Percentiles rank a stretch among this genome's conserved stretches.
phyloP scores from a whole-genome alignment of 139 green algal species.

The Tetraselmis chui region DNA sequence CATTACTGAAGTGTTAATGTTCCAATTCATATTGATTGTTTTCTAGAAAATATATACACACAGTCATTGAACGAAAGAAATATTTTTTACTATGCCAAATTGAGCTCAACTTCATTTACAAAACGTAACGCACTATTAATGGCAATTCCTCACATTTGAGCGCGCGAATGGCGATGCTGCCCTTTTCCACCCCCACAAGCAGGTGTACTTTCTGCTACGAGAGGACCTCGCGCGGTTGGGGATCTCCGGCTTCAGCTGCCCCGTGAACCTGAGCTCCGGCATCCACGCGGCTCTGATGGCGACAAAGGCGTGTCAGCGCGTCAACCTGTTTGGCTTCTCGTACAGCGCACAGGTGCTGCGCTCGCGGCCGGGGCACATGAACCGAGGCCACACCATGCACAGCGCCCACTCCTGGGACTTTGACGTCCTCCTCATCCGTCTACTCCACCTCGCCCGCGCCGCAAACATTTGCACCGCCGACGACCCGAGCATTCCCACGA shows the following conservation, averaged over 20 bases:
- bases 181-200: too few relatives aligned
- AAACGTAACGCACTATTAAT: not conserved
- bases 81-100: not conserved
- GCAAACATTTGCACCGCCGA: slow-evolving; percentile 16
- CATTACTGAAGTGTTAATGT: too few relatives aligned
- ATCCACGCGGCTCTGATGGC: slow-evolving; percentile 12
- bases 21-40: not conserved
- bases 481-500: not conserved
- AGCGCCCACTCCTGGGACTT: slow-evolving; percentile 15
- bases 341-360: not conserved
- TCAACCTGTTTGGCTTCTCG: slow-evolving; percentile 18
- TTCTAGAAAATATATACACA: not conserved
- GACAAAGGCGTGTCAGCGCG: slow-evolving; percentile 1
- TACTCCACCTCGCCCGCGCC: slow-evolving; percentile 6
- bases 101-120: not conserved
- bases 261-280: slow-evolving; percentile 9
- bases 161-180: too few relatives aligned
- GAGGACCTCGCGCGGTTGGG: slow-evolving; percentile 2
- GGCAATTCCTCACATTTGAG: not conserved
- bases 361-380: slow-evolving; percentile 9
- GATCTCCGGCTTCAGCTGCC: slow-evolving; percentile 3
- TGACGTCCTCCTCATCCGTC: slow-evolving; percentile 14
- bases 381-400: slow-evolving; percentile 6
- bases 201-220: slow-evolving; percentile 4
- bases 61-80: too few relatives aligned